These are phyloP conservation scores for Boletus mariae DNA, from an alignment of 1,284 basidiomycete genomes.

Conservation along the genomic window DNA sequence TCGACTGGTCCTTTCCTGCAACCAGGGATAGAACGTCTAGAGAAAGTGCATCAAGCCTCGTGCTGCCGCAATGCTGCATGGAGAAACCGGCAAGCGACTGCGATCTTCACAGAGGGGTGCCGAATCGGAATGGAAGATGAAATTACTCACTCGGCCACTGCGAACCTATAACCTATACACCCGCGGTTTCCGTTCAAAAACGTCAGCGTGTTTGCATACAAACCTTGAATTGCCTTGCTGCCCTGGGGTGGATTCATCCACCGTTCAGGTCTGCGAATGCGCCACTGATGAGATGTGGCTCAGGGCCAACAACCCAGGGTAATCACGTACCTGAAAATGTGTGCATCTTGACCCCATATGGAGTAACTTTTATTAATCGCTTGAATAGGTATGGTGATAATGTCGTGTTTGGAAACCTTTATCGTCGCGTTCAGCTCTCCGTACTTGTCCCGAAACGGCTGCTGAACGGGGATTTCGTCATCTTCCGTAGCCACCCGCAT, in stretches of 20 bases:
- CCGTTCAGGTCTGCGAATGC: conserved; percentile 51
- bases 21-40: conserved; percentile 14
- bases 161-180: conserved; percentile 73
- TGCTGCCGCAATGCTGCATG: conserved; percentile 3
- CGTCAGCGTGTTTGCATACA: conserved; percentile 63
- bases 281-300: conserved; percentile 21
- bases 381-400: conserved; percentile 59
- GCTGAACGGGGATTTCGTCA: conserved; percentile 56
- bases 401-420: conserved; percentile 51
- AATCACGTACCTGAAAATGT: conserved; percentile 50
- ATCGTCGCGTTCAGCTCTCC: conserved; percentile 35
- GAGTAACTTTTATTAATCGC: conserved; percentile 57
- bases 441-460: conserved; percentile 32
- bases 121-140: neutral
- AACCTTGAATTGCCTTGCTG: conserved; percentile 49
- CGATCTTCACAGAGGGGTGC: conserved; percentile 5
- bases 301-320: conserved; percentile 19
- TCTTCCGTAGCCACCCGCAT: conserved; percentile 57
- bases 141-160: conserved; percentile 58
- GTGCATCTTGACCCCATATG: conserved; percentile 70
- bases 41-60: conserved; percentile 16
- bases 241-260: conserved; percentile 45
- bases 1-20: neutral
- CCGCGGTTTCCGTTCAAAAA: conserved; percentile 63
- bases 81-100: conserved; percentile 1